Conservation (phyloP, 371 early-diverging fungal genomes). For the Rhizomucor pusillus region DNA sequence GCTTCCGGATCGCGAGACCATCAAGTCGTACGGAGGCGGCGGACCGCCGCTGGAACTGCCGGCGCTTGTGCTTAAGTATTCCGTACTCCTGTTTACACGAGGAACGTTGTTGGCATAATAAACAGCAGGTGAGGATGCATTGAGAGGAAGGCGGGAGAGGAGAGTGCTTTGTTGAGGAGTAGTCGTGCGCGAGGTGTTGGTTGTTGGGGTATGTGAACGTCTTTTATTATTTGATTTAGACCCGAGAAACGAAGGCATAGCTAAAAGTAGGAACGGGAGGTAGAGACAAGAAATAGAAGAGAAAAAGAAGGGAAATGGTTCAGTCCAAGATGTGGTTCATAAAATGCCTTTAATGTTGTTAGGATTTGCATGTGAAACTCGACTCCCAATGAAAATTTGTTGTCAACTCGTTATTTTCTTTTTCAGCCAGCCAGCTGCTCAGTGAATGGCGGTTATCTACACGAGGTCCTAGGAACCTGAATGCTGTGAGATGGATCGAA, state of each 20-base stretch:
- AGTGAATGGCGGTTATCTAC: no score
- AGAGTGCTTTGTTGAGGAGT: background rate
- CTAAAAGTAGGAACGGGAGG: background rate
- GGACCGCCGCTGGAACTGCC: constrained; percentile 5
- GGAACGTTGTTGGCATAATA: constrained; percentile 10
- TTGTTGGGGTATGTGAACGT: constrained; percentile 13
- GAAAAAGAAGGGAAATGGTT: constrained; percentile 6
- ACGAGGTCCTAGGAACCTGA: no score
- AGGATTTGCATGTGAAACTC: no score
- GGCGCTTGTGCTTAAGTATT: constrained; percentile 1
- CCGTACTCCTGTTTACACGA: constrained; percentile 13
- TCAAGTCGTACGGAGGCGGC: constrained; percentile 13
- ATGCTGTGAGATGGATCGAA: no score
- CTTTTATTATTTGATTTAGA: constrained; percentile 10
- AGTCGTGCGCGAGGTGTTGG: constrained; percentile 3
- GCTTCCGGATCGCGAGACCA: constrained; percentile 2
- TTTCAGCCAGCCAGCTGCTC: no score
- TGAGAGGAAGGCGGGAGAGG: constrained; percentile 17
- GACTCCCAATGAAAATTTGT: no score
- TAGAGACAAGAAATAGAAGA: constrained; percentile 2
- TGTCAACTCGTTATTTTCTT: no score
- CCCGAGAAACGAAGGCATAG: constrained; percentile 5
- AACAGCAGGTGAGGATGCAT: constrained; percentile 18
- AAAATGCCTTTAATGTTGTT: no score
- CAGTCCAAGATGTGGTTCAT: no score